phyloP scores from a whole-genome alignment of 257 asterid species.

The Parsonsia alboflavescens region DNA sequence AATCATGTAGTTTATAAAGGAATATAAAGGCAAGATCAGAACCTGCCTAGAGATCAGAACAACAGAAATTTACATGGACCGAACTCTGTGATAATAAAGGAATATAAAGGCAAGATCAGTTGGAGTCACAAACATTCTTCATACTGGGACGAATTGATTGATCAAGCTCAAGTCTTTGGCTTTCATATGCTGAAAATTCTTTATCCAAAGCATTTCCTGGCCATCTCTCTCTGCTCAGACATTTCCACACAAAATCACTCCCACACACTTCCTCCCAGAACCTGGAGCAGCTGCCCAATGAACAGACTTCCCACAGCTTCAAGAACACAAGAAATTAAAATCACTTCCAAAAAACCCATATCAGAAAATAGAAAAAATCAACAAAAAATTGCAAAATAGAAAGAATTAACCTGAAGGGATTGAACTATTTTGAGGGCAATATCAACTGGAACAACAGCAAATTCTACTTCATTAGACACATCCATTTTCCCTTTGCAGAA shows the following conservation, averaged over 20 bases:
- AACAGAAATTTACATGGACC: no score
- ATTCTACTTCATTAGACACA: constrained; percentile 20
- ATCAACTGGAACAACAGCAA: constrained; percentile 59
- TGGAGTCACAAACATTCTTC: background rate
- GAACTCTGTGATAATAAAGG: background rate
- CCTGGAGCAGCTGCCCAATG: constrained; percentile 80
- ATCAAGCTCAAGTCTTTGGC: constrained; percentile 18
- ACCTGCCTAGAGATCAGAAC: background rate
- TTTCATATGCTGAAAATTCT: constrained; percentile 20
- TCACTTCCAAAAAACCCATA: background rate
- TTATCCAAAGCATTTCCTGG: constrained; percentile 28
- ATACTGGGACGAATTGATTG: constrained; percentile 17
- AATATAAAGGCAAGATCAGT: background rate
- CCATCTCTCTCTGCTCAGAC: constrained; percentile 65
- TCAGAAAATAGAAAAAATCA: background rate
- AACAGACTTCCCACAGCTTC: constrained; percentile 66
- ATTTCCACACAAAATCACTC: constrained; percentile 69
- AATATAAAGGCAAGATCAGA: no score
- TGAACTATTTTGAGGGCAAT: constrained; percentile 61
- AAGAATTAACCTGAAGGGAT: constrained; percentile 46
- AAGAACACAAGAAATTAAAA: background rate
- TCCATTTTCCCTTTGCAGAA: background rate
- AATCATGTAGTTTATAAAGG: no score
- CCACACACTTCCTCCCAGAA: constrained; percentile 75
- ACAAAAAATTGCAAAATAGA: background rate